A percentile compares a stretch with the other conserved stretches of the same genome.
Evolutionary conservation across 2,329 filamentous ascomycete species (phyloP).

Genomic region (Arachnomyces sp.): DNA sequence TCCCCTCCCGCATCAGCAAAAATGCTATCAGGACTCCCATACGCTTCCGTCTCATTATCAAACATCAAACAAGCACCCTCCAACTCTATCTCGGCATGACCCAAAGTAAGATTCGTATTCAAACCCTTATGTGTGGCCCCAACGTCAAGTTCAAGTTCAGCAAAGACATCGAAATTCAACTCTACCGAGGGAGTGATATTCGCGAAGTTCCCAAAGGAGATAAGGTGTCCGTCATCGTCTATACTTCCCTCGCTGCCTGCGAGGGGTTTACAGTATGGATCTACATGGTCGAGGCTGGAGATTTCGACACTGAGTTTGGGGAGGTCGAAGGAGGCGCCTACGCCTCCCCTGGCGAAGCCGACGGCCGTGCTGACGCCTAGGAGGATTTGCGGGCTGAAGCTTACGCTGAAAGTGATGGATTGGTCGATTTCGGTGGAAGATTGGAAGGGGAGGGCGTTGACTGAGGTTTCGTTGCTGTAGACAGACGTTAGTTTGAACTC

Average conservation of each 20-base stretch:
- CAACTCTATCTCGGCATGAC: conserved; percentile 11
- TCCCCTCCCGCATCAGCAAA: neutral
- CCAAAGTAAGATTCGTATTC: conserved; percentile 4
- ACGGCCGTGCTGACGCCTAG: conserved; percentile 11
- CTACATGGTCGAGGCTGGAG: conserved; percentile 12
- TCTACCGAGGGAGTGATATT: conserved; percentile 15
- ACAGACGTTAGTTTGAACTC: neutral
- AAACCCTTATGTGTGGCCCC: neutral
- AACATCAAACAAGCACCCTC: conserved; percentile 15
- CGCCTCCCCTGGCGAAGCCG: conserved; percentile 11
- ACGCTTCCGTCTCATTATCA: conserved; percentile 10
- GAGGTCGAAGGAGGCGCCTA: conserved; percentile 17
- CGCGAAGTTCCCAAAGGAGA: conserved; percentile 11
- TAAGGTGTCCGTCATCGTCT: neutral
- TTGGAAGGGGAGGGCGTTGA: conserved; percentile 14
- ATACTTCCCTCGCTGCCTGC: neutral
- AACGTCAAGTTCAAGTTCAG: conserved; percentile 13
- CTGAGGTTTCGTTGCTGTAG: conserved; percentile 11
- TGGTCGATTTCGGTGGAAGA: conserved; percentile 5
- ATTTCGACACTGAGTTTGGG: conserved; percentile 17
- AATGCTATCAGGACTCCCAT: conserved; percentile 4
- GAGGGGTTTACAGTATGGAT: conserved; percentile 14
- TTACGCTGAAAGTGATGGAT: conserved; percentile 9
- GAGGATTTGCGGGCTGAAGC: conserved; percentile 15
- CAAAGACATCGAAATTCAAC: conserved; percentile 13